Evolutionary conservation across 2,329 filamentous ascomycete genomes (phyloP), one percentile per base, ranked within the genome.

Genomic region (Sclerotinia minor): DNA sequence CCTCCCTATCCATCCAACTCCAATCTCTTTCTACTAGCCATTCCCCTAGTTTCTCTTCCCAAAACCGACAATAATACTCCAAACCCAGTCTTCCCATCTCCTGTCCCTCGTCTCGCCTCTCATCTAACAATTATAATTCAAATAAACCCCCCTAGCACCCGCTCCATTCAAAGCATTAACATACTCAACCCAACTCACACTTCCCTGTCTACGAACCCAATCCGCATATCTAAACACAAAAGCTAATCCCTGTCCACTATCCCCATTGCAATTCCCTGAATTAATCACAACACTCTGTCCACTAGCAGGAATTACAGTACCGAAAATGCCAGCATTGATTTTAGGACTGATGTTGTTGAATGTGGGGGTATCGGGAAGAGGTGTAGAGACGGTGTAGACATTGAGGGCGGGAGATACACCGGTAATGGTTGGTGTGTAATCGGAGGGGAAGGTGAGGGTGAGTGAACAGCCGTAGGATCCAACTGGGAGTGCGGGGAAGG

Each of bases 61-160:
- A 11, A 21, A 50, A 54, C 11, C 9, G 8, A 29, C 2, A 44
- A 29, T 8, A 17, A 54, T 26, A 44, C 6, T 21, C 24, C 9
- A 35, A 7, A 54, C 3, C 2, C 21, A 32, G 24, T 19, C 41
- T 21, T 60, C 1, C 15, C 41, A 15, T 45, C 49, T 41, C 35
- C 35, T 35, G 38, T 38, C 38, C 38, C 38, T 0, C 38, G 1
- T 38, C 11, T 13, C 3, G 2, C 38, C 11, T 21, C n/a, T 17
- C 24, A 57, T 15, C n/a, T 69, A 72, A 58, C 69, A 72, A 53
- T 67, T 66, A 64, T 71, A 68, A 15, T 54, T 69, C 60, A 72
- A 67, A 64, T 69, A 72, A 41, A 71, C 65, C 3, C 69, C 69
- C 19, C 29, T 44, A 52, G 60, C 38, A 15, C 67, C 69, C 15